Conservation (phyloP, 2,329 filamentous ascomycete genomes). For the Teratosphaeria gauchensis region DNA sequence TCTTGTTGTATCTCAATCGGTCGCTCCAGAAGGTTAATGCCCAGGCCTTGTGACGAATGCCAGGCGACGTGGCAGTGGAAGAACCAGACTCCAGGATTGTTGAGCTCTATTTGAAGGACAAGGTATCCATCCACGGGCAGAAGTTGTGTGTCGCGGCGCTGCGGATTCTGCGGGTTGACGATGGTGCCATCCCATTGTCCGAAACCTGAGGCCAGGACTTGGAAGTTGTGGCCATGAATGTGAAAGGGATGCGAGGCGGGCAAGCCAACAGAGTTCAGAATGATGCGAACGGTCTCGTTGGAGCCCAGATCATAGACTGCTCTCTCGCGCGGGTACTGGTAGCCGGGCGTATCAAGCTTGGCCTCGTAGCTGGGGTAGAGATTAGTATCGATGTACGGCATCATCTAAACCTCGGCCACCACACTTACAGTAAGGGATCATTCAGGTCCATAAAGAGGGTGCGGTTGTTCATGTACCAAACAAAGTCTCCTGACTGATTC, state of each 20-base stretch:
- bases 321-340: conserved; percentile 7
- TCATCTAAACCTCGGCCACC: too few species aligned
- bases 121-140: conserved; percentile 18
- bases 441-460: conserved; percentile 30
- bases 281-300: conserved; percentile 47
- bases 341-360: conserved; percentile 10
- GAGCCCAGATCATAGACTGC: conserved; percentile 41
- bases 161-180: conserved; percentile 17
- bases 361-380: conserved; percentile 9
- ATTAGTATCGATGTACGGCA: background rate
- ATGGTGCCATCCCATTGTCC: conserved; percentile 21
- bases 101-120: conserved; percentile 34
- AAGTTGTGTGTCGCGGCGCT: conserved; percentile 20
- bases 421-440: conserved; percentile 13
- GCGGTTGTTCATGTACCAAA: conserved; percentile 41
- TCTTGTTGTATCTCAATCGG: conserved; percentile 5
- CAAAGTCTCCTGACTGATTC: conserved; percentile 22
- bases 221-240: conserved; percentile 24
- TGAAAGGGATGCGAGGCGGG: conserved; percentile 20
- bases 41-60: conserved; percentile 14
- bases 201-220: conserved; percentile 15
- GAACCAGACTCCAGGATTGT: conserved; percentile 45
- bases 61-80: conserved; percentile 8
- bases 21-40: conserved; percentile 12
- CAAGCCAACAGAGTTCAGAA: conserved; percentile 35